phyloP scores from a whole-genome alignment of 1,284 basidiomycete genomes.

The Apiotrichum porosum region DNA sequence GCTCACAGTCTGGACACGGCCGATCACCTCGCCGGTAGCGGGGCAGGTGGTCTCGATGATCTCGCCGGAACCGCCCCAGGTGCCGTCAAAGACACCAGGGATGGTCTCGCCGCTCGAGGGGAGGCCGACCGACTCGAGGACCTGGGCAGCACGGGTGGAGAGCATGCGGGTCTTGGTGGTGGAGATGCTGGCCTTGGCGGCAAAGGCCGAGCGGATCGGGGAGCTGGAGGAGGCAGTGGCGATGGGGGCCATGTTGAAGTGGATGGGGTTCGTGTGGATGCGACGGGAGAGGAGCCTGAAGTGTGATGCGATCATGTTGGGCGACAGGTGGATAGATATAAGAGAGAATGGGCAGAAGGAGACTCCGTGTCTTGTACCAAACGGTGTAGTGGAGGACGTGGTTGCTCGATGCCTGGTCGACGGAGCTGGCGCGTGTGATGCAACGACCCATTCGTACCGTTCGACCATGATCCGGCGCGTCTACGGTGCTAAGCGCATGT shows the following conservation, averaged over 20 bases:
- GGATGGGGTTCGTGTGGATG: no score
- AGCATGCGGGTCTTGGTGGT: constrained; percentile 17
- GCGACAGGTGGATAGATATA: no score
- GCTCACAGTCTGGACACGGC: constrained; percentile 32
- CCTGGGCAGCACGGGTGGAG: constrained; percentile 29
- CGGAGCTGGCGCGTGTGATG: no score
- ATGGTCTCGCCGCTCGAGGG: constrained; percentile 20
- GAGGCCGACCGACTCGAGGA: constrained; percentile 36
- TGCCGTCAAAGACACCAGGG: constrained; percentile 40
- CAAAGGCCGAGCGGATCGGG: not conserved
- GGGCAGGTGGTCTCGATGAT: constrained; percentile 37
- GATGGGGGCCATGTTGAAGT: constrained; percentile 1
- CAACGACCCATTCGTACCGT: no score
- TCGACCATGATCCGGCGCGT: no score
- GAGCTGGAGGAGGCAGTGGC: not conserved
- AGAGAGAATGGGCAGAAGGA: no score
- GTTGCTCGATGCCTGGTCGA: no score
- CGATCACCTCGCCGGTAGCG: constrained; percentile 42
- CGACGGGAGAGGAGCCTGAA: no score
- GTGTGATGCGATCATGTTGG: no score
- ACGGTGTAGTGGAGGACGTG: no score
- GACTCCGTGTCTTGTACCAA: no score
- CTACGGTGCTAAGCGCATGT: no score
- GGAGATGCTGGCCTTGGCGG: not conserved
- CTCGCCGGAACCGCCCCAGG: constrained; percentile 38